Conservation (phyloP, 345 rosid species). For the Pugionium cornutum region DNA sequence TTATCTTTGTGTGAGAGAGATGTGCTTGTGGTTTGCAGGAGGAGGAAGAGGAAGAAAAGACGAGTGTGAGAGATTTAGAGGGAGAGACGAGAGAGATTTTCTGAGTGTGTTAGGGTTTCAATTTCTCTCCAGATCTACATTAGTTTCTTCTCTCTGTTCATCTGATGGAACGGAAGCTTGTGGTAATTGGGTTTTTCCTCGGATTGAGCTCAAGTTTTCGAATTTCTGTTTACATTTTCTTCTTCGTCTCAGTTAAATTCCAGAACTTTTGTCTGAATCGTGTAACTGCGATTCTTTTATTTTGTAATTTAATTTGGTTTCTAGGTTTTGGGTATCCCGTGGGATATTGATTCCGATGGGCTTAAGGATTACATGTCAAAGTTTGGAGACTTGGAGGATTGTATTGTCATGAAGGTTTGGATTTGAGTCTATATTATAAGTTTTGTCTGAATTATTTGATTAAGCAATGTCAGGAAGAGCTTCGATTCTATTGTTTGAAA, state of each 20-base stretch:
- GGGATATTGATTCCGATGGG: conserved; percentile 96
- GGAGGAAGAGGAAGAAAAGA: conserved; percentile 42
- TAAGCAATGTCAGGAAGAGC: not conserved
- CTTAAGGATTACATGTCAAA: conserved; percentile 86
- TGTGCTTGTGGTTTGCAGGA: conserved; percentile 72
- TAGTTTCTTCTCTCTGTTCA: conserved; percentile 20
- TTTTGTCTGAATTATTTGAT: not conserved
- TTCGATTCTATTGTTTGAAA: not conserved
- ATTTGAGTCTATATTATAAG: not conserved
- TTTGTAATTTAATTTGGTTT: not conserved
- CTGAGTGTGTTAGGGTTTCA: conserved; percentile 56
- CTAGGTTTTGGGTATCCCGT: conserved; percentile 88
- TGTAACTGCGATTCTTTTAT: not conserved
- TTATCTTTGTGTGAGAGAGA: conserved; percentile 72
- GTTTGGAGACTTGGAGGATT: conserved; percentile 95
- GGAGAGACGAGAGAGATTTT: conserved; percentile 35
- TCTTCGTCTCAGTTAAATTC: too few relatives aligned
- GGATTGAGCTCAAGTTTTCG: conserved; percentile 11
- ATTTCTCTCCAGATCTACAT: conserved; percentile 28
- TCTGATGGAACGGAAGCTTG: conserved; percentile 78
- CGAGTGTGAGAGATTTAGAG: conserved; percentile 57
- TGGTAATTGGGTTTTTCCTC: conserved; percentile 47
- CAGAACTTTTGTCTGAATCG: not conserved
- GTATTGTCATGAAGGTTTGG: conserved; percentile 95
- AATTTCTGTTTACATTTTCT: too few relatives aligned